Conservation (phyloP, 441 rosid species). For the Gossypium schwendimanii region DNA sequence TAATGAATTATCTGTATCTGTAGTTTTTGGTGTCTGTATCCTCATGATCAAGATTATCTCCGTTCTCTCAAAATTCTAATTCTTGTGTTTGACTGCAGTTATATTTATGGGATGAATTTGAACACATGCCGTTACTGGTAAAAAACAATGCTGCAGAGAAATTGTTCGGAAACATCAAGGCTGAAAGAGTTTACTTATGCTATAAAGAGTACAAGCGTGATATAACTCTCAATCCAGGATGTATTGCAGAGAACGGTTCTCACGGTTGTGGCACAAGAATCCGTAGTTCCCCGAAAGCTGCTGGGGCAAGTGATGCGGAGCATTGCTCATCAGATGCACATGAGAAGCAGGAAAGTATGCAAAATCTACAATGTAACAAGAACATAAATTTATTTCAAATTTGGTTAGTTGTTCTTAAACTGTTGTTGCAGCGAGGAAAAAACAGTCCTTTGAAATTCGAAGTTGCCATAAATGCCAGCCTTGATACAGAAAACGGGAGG, state of each 20-base stretch:
- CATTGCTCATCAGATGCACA: conserved; percentile 13
- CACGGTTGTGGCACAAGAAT: not conserved
- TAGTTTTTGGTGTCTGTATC: not conserved
- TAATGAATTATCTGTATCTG: not conserved
- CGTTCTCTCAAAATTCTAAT: conserved; percentile 1
- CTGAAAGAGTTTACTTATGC: conserved; percentile 34
- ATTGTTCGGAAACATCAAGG: conserved; percentile 45
- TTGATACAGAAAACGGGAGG: conserved; percentile 36
- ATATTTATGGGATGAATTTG: conserved; percentile 52
- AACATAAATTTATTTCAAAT: conserved; percentile 26
- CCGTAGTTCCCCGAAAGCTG: not conserved
- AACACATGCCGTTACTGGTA: conserved; percentile 39
- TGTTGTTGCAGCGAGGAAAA: conserved; percentile 31
- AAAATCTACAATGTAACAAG: conserved; percentile 4
- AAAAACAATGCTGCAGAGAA: conserved; percentile 53
- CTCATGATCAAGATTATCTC: not conserved
- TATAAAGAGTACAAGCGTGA: conserved; percentile 5
- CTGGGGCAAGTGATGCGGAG: not conserved
- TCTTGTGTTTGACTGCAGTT: conserved; percentile 28
- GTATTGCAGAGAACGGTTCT: not conserved
- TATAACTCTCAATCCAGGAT: not conserved
- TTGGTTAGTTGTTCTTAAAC: conserved; percentile 36
- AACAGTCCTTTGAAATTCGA: conserved; percentile 41
- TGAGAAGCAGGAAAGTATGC: conserved; percentile 6
- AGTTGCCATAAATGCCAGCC: conserved; percentile 25